Conservation (phyloP, 192 early-diverging fungal species). For the Backusella australiensis region DNA sequence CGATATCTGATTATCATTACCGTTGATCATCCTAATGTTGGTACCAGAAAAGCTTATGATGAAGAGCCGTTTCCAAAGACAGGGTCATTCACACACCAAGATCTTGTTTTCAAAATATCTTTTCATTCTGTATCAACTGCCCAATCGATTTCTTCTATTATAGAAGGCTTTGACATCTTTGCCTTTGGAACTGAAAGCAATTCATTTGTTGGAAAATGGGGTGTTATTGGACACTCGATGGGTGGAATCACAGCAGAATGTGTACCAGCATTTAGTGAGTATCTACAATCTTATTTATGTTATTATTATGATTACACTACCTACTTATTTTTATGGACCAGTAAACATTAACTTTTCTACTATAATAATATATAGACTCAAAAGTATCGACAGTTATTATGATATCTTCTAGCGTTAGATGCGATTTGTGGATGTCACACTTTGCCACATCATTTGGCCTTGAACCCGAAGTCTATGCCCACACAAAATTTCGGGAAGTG, state of each 20-base stretch:
- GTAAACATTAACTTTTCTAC: neutral
- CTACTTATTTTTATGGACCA: too few species aligned
- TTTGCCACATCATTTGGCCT: neutral
- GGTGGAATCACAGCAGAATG: neutral
- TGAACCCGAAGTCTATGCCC: neutral
- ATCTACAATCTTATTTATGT: neutral
- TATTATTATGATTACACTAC: too few species aligned
- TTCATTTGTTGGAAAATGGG: neutral
- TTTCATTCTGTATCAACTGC: neutral
- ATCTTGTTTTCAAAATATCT: neutral
- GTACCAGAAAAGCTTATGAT: neutral
- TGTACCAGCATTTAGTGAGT: neutral
- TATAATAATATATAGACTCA: neutral
- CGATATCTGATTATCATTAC: neutral
- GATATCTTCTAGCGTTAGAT: neutral
- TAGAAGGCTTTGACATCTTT: neutral
- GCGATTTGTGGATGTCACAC: neutral
- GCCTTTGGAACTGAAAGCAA: neutral
- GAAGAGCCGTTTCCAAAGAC: neutral
- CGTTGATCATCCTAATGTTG: neutral
- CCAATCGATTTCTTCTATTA: neutral
- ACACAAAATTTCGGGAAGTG: neutral
- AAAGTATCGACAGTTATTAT: neutral
- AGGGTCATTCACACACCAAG: neutral
- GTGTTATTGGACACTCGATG: neutral